phyloP scores from a whole-genome alignment of 257 asterid species.

The Gentiana straminea region DNA sequence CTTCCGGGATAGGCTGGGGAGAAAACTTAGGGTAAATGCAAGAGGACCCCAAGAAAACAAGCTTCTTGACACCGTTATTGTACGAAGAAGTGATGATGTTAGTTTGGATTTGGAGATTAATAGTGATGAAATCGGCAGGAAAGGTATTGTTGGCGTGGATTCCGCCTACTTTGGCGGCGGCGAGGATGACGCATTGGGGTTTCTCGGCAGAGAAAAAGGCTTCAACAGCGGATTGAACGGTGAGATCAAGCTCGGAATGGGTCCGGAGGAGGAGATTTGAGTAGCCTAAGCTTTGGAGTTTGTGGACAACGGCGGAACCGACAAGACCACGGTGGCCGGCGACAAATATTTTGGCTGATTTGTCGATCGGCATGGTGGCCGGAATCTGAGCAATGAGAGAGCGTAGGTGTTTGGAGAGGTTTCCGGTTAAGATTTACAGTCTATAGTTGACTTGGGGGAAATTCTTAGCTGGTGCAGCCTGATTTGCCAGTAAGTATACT shows the following conservation, averaged over 20 bases:
- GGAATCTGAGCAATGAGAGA: background rate
- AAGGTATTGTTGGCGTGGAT: conserved; percentile 83
- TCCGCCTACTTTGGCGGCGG: conserved; percentile 96
- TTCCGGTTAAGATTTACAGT: background rate
- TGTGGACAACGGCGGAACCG: conserved; percentile 76
- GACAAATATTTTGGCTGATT: conserved; percentile 59
- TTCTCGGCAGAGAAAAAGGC: conserved; percentile 57
- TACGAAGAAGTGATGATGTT: conserved; percentile 70
- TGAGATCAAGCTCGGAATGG: conserved; percentile 84
- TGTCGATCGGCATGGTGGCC: conserved; percentile 26
- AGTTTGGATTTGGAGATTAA: conserved; percentile 87
- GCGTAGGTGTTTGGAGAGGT: background rate
- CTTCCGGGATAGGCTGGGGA: conserved; percentile 89
- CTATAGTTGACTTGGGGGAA: too few species aligned
- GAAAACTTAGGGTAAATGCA: conserved; percentile 97
- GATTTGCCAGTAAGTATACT: too few species aligned
- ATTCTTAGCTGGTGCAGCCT: too few species aligned
- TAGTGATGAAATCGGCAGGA: conserved; percentile 92
- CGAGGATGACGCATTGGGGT: conserved; percentile 68
- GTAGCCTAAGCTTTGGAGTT: conserved; percentile 45
- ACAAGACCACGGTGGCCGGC: conserved; percentile 97
- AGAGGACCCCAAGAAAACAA: conserved; percentile 80
- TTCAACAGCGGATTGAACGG: conserved; percentile 69
- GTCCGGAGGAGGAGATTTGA: conserved; percentile 71
- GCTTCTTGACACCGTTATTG: conserved; percentile 41